phyloP scores from a whole-genome alignment of 305 asterid genomes.

The Coffea humblotiana region DNA sequence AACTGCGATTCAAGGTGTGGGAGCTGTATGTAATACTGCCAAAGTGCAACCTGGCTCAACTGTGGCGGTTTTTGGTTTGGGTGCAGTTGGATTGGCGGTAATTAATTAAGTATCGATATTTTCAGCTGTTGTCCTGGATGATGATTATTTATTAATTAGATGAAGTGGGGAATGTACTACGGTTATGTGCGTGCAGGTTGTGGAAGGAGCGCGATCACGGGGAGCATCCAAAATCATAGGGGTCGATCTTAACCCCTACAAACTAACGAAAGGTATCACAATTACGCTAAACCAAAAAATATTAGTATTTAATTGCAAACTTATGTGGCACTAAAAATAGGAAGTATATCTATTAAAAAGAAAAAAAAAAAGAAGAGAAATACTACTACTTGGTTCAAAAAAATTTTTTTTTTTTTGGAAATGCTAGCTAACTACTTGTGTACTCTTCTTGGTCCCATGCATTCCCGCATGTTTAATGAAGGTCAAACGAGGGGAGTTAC shows the following conservation, averaged over 20 bases:
- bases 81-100: constrained; percentile 86
- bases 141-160: too few relatives aligned
- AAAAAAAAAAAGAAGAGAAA: too few relatives aligned
- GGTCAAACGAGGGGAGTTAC: constrained; percentile 17
- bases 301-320: too few relatives aligned
- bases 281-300: neutral
- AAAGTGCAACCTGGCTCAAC: constrained; percentile 59
- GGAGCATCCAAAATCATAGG: constrained; percentile 23
- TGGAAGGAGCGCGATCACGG: constrained; percentile 22
- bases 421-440: neutral
- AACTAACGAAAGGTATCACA: constrained; percentile 11
- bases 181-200: neutral
- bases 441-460: neutral
- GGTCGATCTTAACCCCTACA: constrained; percentile 8
- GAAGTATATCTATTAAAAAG: neutral
- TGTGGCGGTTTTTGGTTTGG: constrained; percentile 79
- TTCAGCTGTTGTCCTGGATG: neutral
- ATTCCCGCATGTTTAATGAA: neutral
- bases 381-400: too few relatives aligned
- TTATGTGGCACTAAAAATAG: neutral
- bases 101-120: constrained; percentile 15
- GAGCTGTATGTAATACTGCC: constrained; percentile 90
- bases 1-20: constrained; percentile 47
- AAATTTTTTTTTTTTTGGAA: too few relatives aligned
- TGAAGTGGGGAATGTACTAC: neutral